Base-by-base conservation (phyloP, 2,329 filamentous ascomycete species). In the Cladophialophora yegresii region DNA sequence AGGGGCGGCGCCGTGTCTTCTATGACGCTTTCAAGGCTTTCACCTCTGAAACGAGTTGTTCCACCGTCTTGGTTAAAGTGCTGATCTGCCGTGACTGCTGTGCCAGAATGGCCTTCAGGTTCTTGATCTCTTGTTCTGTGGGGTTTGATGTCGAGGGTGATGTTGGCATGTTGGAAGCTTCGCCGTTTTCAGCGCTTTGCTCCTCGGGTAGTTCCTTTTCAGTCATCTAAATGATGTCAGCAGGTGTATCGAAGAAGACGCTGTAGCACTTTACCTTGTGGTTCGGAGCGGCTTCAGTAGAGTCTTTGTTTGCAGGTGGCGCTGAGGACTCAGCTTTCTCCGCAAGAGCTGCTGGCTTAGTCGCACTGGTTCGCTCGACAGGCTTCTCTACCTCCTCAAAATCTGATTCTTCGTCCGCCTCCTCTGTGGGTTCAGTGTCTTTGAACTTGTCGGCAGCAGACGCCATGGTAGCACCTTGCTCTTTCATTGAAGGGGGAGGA, bases 331-430 rank as follows among this genome's bases (percentile, higher is more conserved):
- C 60, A 20, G 63, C 63, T 43, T 69, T 67, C 26, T 54, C 58
- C 16, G 63, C 23, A 7, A 54, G 23, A 12, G 49, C 59, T 22
- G 62, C 66, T 26, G 67, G 65, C 61, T 70, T 69, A 13, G 55
- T 57, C 12, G 69, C 67, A 33, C 61, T 61, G 32, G 49, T 66
- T 53, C 70, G 61, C 54, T 91, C 89, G 10, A 85, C 79, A 22
- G 91, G 90, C 74, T 91, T 92, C 33, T 89, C 77, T 33, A 95
- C 84, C 74, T 96, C 92, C 74, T 97, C 93, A 70, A 97, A 97
- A 78, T 89, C 91, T 0, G 91, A 93, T 30, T 91, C 89, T 54
- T 88, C 86, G 2, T 80, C 78, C 0, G 86, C 84, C n/a, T 85
- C 85, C 10, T 87, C 84, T 6, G 87, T 85, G 28, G 81, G 80